A percentile compares a stretch with the other conserved stretches of the same genome.
Conservation (phyloP, 225 moss, liverwort and hornwort species). For the Climacium dendroides region DNA sequence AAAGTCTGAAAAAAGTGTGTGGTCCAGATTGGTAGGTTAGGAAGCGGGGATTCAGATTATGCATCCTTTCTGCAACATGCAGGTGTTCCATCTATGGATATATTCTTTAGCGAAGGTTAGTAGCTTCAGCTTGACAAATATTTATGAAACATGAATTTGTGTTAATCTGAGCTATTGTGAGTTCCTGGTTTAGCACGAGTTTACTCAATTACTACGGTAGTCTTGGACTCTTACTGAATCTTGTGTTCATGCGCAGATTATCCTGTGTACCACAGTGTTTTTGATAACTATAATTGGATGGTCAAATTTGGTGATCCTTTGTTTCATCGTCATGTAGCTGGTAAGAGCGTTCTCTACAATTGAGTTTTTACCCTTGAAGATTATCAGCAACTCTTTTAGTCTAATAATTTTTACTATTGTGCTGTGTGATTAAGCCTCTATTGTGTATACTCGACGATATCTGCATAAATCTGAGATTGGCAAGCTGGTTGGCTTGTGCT, state of each 20-base stretch:
- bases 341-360: slow-evolving; percentile 16
- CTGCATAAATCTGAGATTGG: background rate
- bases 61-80: slow-evolving; percentile 76
- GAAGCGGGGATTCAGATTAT: slow-evolving; percentile 68
- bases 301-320: slow-evolving; percentile 72
- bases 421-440: background rate
- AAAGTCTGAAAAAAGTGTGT: background rate
- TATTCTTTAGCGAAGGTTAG: slow-evolving; percentile 56
- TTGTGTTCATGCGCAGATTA: slow-evolving; percentile 29
- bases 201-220: background rate
- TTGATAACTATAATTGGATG: slow-evolving; percentile 86
- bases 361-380: background rate
- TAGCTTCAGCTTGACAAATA: background rate
- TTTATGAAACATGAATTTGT: background rate
- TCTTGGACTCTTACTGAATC: background rate
- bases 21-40: slow-evolving; percentile 66
- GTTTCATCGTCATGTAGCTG: slow-evolving; percentile 76
- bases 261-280: slow-evolving; percentile 70
- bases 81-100: slow-evolving; percentile 65
- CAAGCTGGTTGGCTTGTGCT: background rate
- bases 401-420: background rate
- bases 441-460: background rate
- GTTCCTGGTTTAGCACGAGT: background rate
- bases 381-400: background rate
- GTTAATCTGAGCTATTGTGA: background rate